Base-by-base conservation (phyloP, 345 rosid genomes). In the Melaleuca quinquenervia region DNA sequence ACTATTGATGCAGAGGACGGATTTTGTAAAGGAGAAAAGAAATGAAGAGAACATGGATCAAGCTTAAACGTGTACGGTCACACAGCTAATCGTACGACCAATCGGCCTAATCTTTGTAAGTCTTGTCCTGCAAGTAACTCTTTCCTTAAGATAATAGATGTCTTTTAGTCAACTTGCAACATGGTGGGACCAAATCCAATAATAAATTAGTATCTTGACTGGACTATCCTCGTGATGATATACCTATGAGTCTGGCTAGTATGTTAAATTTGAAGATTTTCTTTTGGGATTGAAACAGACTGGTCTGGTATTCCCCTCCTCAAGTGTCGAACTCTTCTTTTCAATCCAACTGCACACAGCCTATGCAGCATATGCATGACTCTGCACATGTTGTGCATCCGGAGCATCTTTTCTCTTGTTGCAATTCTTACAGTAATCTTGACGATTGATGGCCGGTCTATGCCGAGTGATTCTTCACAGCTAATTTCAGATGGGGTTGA, bases 401-500 rank as follows among this genome's bases (percentile, higher is more conserved):
- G 48, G 78, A 70, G 78, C 78, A 70, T 32, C 78, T 70, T 70
- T 24, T 32, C 78, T 70, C 78, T 62, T 50, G 51, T 87, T 22
- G 50, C 50, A 13, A n/a, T 55, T 55, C 86, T 75, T 16, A 29
- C 6, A 5, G 50, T 82, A 50, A 27, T 58, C 53, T 36, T 50
- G 1, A 32, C 50, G 6, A 75, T 29, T 18, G 18, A 54, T 52
- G 56, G 83, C 78, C 84, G 87, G 54, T 56, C 58, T n/a, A 24
- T 85, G n/a, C 58, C 27, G 8, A 24, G 48, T 60, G 60, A 56
- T 54, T 82, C 85, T 45, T 14, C 5, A 1, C 3, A 2, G 58
- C 48, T 49, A 78, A 27, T 85, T 44, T 85, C 87, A 50, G 89
- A 85, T 82, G 87, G 87, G 27, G 3, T 85, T 74, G 50, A 53